Evolutionary conservation across 805 yeast species (phyloP).

Genomic region (Ogataea populi-albae): DNA sequence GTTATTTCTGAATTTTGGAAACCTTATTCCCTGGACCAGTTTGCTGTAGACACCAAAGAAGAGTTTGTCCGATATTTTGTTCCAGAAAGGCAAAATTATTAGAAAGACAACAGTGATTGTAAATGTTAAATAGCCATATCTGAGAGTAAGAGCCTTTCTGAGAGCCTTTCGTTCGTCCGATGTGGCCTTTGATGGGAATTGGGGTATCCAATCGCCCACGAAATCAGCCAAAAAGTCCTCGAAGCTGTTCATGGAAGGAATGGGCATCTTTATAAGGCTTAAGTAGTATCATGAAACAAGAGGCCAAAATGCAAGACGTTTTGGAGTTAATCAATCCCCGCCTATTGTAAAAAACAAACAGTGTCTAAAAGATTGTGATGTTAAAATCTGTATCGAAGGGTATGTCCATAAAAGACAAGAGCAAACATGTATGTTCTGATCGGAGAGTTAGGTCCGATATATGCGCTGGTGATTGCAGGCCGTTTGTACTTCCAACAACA

Average conservation of each 20-base stretch:
- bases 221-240: too few species aligned
- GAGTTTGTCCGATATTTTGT: constrained; percentile 29
- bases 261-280: too few species aligned
- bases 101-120: constrained; percentile 35
- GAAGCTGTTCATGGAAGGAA: too few species aligned
- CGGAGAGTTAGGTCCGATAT: too few species aligned
- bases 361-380: too few species aligned
- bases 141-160: constrained; percentile 28
- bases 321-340: constrained; percentile 7
- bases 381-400: too few species aligned
- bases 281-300: too few species aligned
- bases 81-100: constrained; percentile 38
- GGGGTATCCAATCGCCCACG: constrained; percentile 21
- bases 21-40: constrained; percentile 19
- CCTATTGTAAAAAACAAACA: constrained; percentile 6
- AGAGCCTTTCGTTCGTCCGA: constrained; percentile 23
- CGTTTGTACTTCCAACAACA: too few species aligned
- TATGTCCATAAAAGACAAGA: too few species aligned
- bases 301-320: too few species aligned
- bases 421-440: too few species aligned
- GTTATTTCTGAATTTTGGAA: constrained; percentile 24
- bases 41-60: constrained; percentile 23
- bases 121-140: constrained; percentile 40
- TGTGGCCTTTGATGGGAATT: constrained; percentile 16
- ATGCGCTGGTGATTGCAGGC: too few species aligned